A percentile compares a stretch with the other conserved stretches of the same genome.
Conservation (phyloP, 2,329 filamentous ascomycete species). For the Monosporascus sp. region DNA sequence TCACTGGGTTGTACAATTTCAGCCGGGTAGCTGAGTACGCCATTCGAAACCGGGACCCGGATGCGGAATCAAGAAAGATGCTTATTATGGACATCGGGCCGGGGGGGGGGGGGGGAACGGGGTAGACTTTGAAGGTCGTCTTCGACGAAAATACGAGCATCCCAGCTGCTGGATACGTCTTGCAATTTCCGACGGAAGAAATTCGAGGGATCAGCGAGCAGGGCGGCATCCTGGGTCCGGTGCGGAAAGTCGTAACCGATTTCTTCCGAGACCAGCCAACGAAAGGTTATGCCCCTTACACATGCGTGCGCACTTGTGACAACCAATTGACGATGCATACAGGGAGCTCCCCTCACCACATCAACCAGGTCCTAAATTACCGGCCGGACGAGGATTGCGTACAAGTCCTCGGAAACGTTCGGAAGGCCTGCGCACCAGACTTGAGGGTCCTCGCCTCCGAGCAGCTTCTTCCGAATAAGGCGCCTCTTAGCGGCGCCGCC, state of each 20-base stretch:
- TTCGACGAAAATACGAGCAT: slow-evolving; percentile 1
- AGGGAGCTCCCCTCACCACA: not conserved
- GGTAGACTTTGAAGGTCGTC: not conserved
- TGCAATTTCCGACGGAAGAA: not conserved
- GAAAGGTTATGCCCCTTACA: not conserved
- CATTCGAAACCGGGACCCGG: not conserved
- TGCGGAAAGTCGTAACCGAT: not conserved
- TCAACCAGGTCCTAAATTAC: slow-evolving; percentile 1
- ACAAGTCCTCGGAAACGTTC: not conserved
- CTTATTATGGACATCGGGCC: slow-evolving; percentile 1
- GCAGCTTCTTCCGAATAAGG: not conserved
- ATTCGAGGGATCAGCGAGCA: not conserved
- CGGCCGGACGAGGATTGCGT: not conserved
- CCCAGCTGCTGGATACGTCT: not conserved
- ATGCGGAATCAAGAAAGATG: not conserved
- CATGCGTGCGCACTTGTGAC: not conserved
- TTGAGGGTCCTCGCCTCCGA: slow-evolving; percentile 1
- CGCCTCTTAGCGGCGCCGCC: not conserved
- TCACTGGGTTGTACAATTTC: not conserved
- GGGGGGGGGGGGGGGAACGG: not conserved
- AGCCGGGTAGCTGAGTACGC: slow-evolving; percentile 1
- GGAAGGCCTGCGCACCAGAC: not conserved
- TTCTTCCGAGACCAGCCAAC: not conserved
- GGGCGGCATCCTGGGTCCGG: not conserved
- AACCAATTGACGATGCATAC: not conserved